Evolutionary conservation across 768 basidiomycete species (phyloP).

Genomic region (Suillus fuscotomentosus): DNA sequence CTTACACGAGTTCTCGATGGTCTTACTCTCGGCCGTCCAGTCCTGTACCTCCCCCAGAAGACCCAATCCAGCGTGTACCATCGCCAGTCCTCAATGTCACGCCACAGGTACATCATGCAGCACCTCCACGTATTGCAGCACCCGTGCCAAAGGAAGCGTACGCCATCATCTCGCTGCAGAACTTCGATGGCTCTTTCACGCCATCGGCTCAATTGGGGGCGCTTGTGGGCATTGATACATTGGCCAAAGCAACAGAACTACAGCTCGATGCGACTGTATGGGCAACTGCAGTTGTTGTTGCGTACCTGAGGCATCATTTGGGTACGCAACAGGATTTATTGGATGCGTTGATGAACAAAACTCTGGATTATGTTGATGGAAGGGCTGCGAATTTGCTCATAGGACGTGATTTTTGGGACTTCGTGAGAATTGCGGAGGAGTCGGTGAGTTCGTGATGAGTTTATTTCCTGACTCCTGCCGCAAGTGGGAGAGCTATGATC

Average conservation of each 20-base stretch:
- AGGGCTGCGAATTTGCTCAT: neutral
- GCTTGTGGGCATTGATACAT: conserved; percentile 36
- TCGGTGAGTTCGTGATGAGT: neutral
- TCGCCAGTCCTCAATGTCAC: conserved; percentile 29
- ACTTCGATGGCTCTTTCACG: conserved; percentile 50
- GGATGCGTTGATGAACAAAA: conserved; percentile 42
- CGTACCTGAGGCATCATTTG: conserved; percentile 42
- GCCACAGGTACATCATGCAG: conserved; percentile 5
- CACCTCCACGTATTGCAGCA: neutral
- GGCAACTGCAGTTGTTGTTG: conserved; percentile 48
- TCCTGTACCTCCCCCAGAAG: conserved; percentile 24
- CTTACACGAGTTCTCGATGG: conserved; percentile 37
- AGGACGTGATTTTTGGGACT: conserved; percentile 10
- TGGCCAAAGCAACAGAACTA: conserved; percentile 30
- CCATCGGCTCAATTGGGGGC: conserved; percentile 26
- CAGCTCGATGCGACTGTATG: conserved; percentile 39
- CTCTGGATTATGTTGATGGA: conserved; percentile 35
- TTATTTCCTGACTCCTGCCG: no score
- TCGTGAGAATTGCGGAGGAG: neutral
- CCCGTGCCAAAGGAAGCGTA: conserved; percentile 29
- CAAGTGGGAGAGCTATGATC: no score
- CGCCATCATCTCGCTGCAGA: conserved; percentile 38
- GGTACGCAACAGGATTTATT: conserved; percentile 37
- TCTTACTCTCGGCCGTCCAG: conserved; percentile 20
- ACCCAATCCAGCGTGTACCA: conserved; percentile 26